Percentiles rank a stretch among this genome's conserved stretches.
Evolutionary conservation across 768 basidiomycete genomes (phyloP).

Genomic region (Xanthoconium stramineum): DNA sequence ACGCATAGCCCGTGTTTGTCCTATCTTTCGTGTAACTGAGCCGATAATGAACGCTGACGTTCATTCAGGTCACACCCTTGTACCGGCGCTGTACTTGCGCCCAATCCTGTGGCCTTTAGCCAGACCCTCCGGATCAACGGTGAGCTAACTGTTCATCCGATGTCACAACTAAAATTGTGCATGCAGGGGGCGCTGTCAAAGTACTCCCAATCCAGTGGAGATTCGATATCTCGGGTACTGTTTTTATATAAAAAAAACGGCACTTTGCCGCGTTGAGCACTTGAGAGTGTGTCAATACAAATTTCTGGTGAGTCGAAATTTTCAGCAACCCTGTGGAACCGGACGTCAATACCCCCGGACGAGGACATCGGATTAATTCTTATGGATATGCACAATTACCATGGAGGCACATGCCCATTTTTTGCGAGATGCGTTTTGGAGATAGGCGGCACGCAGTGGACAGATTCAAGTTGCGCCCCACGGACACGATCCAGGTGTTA

Average conservation of each 20-base stretch:
- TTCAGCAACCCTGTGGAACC: conserved; percentile 5
- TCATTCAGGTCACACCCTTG: conserved; percentile 11
- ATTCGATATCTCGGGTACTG: not conserved
- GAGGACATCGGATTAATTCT: not conserved
- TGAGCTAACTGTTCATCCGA: conserved; percentile 6
- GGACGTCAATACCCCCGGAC: conserved; percentile 3
- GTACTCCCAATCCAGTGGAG: not conserved
- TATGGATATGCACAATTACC: not conserved
- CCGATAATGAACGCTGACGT: conserved; percentile 2
- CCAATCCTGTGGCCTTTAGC: conserved; percentile 3
- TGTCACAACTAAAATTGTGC: conserved; percentile 26
- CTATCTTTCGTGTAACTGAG: conserved; percentile 11
- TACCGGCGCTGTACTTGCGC: conserved; percentile 3
- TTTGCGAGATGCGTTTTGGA: conserved; percentile 7
- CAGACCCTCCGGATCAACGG: conserved; percentile 4
- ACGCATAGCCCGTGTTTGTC: conserved; percentile 1
- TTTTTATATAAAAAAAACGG: not conserved
- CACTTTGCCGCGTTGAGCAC: not conserved
- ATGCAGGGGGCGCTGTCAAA: not conserved
- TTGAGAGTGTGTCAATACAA: not conserved
- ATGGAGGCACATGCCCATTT: conserved; percentile 4
- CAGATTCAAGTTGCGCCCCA: conserved; percentile 21
- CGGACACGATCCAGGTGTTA: conserved; percentile 6
- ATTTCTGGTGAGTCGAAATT: conserved; percentile 11
- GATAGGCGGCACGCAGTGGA: conserved; percentile 17